Evolutionary conservation across 2,329 filamentous ascomycete genomes (phyloP).

Genomic region (Colletotrichum eleusines): DNA sequence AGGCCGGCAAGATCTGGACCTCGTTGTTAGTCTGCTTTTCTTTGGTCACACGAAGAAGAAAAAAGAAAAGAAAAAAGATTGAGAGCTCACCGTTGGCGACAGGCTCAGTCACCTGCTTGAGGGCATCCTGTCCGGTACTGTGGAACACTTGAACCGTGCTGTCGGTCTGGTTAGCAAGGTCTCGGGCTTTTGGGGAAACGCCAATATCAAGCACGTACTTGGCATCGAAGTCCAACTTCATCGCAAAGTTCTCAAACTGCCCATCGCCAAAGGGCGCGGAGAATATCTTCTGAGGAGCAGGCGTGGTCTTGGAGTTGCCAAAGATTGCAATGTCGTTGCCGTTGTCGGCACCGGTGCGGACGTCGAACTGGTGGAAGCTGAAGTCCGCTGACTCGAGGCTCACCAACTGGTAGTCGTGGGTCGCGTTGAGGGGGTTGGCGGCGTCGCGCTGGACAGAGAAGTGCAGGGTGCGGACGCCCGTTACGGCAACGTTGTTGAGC

Average conservation of each 20-base stretch:
- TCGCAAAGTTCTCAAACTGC: slow-evolving; percentile 39
- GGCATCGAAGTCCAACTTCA: slow-evolving; percentile 40
- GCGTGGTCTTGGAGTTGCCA: slow-evolving; percentile 36
- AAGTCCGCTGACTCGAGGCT: slow-evolving; percentile 43
- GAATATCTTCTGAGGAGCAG: slow-evolving; percentile 32
- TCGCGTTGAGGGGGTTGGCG: slow-evolving; percentile 56
- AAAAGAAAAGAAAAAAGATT: no score
- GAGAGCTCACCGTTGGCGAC: slow-evolving; percentile 50
- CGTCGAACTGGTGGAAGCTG: slow-evolving; percentile 39
- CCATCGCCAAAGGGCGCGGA: slow-evolving; percentile 40
- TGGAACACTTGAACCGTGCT: slow-evolving; percentile 57
- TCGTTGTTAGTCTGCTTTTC: slow-evolving; percentile 5
- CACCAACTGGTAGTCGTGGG: slow-evolving; percentile 57
- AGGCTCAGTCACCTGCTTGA: slow-evolving; percentile 53
- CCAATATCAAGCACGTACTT: slow-evolving; percentile 41
- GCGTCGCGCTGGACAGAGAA: slow-evolving; percentile 58
- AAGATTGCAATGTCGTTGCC: slow-evolving; percentile 47
- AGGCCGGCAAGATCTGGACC: slow-evolving; percentile 47
- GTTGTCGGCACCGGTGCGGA: slow-evolving; percentile 50
- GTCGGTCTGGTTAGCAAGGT: background rate
- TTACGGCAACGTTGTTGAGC: slow-evolving; percentile 54
- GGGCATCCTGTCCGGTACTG: slow-evolving; percentile 52
- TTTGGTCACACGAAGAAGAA: background rate
- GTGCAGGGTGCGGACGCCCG: slow-evolving; percentile 60
- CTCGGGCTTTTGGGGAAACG: no score